Evolutionary conservation across 306 rosid species (phyloP), one percentile per base, ranked within the genome.

Genomic region (Mucuna pruriens): DNA sequence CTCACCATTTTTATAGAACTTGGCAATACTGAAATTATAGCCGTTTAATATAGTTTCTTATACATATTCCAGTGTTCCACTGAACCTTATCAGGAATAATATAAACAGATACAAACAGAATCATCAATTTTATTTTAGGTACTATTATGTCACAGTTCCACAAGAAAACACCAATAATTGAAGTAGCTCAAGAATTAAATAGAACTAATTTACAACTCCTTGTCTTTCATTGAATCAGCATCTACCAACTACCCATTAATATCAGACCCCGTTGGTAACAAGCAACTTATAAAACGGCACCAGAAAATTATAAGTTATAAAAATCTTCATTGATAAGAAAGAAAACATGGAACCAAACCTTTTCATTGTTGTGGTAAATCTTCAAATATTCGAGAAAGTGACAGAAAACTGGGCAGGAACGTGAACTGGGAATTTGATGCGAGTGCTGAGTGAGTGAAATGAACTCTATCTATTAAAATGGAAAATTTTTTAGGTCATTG

Each of bases 301-400:
- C 2, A 46, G 3, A 1, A 42, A 42, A 0, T 42, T 42, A 7
- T 2, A 4, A 42, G 16, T 42, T 1, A 11, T 9, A 42, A 42
- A 42, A 42, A 10, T 11, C 15, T 42, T 42, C 48, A 9, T 9
- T 9, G 49, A 44, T 44, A 44, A 44, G 49, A 16, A 44, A 44
- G 49, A 44, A 44, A 44, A 9, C 49, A 44, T 44, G 16, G 39
- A 74, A 79, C 25, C 83, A 13, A 29, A 84, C 71, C 84, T 74
- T 58, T 44, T 42, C 52, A n/a, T n/a, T n/a, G n/a, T n/a, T n/a
- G n/a, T n/a, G n/a, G n/a, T n/a, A n/a, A n/a, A n/a, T n/a, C n/a
- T n/a, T n/a, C n/a, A n/a, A n/a, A n/a, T n/a, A n/a, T n/a, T n/a
- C n/a, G n/a, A 44, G 49, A 44, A 12, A 44, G 10, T 39, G 44